Evolutionary conservation across 2,329 filamentous ascomycete genomes (phyloP).

Genomic region (Aspergillus candidus): DNA sequence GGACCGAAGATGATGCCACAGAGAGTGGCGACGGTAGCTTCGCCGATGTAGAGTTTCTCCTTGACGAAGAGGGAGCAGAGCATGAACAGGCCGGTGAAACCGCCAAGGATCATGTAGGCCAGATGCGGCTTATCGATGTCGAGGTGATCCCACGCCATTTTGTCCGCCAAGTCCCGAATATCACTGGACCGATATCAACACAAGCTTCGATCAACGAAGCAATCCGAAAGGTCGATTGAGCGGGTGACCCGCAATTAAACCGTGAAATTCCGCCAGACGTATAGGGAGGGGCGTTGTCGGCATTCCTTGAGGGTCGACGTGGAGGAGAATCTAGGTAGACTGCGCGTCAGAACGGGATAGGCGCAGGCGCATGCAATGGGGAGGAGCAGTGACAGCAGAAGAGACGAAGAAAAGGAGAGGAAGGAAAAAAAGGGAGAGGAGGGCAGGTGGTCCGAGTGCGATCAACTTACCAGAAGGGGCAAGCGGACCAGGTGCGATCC

Average conservation of each 20-base stretch:
- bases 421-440: slow-evolving; percentile 1
- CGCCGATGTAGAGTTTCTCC: slow-evolving; percentile 96
- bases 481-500: not conserved
- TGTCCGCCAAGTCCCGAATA: slow-evolving; percentile 8
- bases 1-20: slow-evolving; percentile 67
- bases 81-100: slow-evolving; percentile 98
- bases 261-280: not conserved
- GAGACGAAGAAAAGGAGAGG: slow-evolving; percentile 2
- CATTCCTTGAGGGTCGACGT: slow-evolving; percentile 22
- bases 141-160: slow-evolving; percentile 48
- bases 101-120: slow-evolving; percentile 97
- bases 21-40: slow-evolving; percentile 81
- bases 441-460: slow-evolving; percentile 2
- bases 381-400: slow-evolving; percentile 4
- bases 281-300: slow-evolving; percentile 15
- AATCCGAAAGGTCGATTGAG: too few relatives aligned
- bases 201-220: too few relatives aligned
- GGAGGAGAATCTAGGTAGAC: not conserved
- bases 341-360: slow-evolving; percentile 3
- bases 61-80: slow-evolving; percentile 96
- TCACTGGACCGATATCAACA: too few relatives aligned
- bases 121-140: slow-evolving; percentile 85
- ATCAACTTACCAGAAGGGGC: slow-evolving; percentile 4
- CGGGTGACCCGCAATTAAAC: slow-evolving; percentile 1
- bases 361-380: slow-evolving; percentile 3